phyloP scores from a whole-genome alignment of 1,284 basidiomycete species.

The Tilletia caries region DNA sequence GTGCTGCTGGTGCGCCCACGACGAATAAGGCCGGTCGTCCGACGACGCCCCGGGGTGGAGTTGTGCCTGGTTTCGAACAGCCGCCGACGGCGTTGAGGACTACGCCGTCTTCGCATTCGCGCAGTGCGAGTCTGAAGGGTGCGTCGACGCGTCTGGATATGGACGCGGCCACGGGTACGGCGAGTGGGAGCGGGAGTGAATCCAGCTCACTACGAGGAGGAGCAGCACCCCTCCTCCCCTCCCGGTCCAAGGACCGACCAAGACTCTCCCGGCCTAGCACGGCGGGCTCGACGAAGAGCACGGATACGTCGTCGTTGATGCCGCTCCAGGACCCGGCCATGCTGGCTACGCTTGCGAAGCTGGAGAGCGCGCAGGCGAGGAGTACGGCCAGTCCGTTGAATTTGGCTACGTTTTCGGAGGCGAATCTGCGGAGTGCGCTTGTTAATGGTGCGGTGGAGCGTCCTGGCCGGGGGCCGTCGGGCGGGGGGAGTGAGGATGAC shows the following conservation, averaged over 20 bases:
- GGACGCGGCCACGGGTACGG: too few relatives aligned
- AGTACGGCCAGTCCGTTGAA: background rate
- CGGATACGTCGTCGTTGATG: too few relatives aligned
- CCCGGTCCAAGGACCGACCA: conserved; percentile 4
- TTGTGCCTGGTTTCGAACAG: background rate
- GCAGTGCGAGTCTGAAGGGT: background rate
- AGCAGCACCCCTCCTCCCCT: background rate
- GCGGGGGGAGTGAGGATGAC: background rate
- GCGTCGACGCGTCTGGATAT: background rate
- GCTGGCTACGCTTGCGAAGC: conserved; percentile 10
- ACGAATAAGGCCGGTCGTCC: background rate
- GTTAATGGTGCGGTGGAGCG: background rate
- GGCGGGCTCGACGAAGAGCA: background rate
- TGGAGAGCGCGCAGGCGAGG: background rate
- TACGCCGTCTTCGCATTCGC: background rate
- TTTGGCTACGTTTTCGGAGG: background rate
- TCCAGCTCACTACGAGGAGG: too few relatives aligned
- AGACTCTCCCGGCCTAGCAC: background rate
- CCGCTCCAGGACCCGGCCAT: background rate
- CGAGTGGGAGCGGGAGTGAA: too few relatives aligned
- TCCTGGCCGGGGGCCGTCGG: background rate
- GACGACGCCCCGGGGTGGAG: background rate
- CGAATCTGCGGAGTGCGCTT: background rate
- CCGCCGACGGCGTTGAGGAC: background rate
- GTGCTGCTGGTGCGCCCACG: too few relatives aligned